Conservation (phyloP, 306 rosid genomes). For the Vicia sativa region DNA sequence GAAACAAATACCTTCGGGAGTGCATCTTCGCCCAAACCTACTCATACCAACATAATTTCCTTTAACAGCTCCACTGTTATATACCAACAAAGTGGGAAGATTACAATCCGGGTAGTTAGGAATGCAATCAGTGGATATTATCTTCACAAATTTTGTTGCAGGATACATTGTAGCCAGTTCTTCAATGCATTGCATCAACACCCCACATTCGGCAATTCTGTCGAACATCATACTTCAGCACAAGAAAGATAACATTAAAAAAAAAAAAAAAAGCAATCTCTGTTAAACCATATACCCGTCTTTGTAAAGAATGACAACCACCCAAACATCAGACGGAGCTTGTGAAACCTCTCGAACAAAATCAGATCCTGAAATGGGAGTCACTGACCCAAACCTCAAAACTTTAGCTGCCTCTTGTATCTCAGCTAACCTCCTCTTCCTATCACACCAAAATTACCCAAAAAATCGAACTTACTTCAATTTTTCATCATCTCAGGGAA, state of each 20-base stretch:
- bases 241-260: constrained; percentile 9
- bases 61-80: constrained; percentile 90
- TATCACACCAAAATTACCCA: constrained; percentile 37
- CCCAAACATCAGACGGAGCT: constrained; percentile 98
- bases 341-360: constrained; percentile 96
- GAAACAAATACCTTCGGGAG: constrained; percentile 81
- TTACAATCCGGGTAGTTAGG: constrained; percentile 89
- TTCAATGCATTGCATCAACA: constrained; percentile 87
- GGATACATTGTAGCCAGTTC: constrained; percentile 80
- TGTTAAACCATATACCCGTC: constrained; percentile 68
- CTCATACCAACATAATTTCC: constrained; percentile 84
- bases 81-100: constrained; percentile 85
- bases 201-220: constrained; percentile 76
- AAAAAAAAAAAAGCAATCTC: background rate
- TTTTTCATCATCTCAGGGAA: background rate
- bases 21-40: constrained; percentile 83
- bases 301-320: constrained; percentile 90
- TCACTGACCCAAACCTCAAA: constrained; percentile 77
- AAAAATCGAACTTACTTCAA: background rate
- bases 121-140: constrained; percentile 94
- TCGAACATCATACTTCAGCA: constrained; percentile 16
- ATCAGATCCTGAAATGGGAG: constrained; percentile 93
- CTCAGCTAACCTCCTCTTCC: constrained; percentile 93
- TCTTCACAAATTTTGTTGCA: constrained; percentile 93
- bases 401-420: constrained; percentile 82